These are phyloP conservation scores for Tanozyma kutaoensis DNA, from an alignment of 805 yeast species.

Conservation along the genomic window DNA sequence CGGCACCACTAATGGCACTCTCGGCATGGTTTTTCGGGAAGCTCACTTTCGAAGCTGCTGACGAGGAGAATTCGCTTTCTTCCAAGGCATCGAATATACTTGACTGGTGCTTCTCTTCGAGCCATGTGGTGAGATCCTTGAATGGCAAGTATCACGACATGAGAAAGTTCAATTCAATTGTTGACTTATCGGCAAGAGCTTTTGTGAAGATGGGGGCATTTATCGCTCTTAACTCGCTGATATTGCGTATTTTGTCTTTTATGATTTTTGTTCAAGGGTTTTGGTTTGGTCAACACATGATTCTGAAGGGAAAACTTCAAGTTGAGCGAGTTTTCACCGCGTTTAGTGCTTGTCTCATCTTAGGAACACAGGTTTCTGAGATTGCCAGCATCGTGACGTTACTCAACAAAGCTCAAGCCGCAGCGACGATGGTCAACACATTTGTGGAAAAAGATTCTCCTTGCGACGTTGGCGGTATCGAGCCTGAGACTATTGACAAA, in stretches of 20 bases:
- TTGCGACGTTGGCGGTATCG: background rate
- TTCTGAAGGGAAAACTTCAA: constrained; percentile 32
- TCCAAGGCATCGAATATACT: constrained; percentile 45
- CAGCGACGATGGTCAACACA: constrained; percentile 19
- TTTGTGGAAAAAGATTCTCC: background rate
- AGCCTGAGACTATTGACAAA: constrained; percentile 20
- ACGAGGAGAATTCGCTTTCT: constrained; percentile 42
- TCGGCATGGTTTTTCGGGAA: constrained; percentile 38
- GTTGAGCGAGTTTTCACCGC: constrained; percentile 68
- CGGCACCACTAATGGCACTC: constrained; percentile 52
- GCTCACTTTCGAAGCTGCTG: constrained; percentile 34
- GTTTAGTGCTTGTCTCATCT: constrained; percentile 64
- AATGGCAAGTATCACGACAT: constrained; percentile 44
- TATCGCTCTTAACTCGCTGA: constrained; percentile 41
- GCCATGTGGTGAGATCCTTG: constrained; percentile 46
- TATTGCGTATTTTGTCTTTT: constrained; percentile 43
- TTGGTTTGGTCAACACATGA: constrained; percentile 76
- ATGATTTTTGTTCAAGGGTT: constrained; percentile 83
- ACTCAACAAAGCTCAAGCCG: constrained; percentile 62
- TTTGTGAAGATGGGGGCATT: constrained; percentile 33
- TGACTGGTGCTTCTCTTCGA: constrained; percentile 57
- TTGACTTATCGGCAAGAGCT: constrained; percentile 19
- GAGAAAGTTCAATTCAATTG: constrained; percentile 23
- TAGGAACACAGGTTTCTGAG: constrained; percentile 48
- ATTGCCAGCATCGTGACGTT: constrained; percentile 44